A percentile compares a stretch with the other conserved stretches of the same genome.
These are phyloP conservation scores for Lichtheimia hyalospora DNA, from an alignment of 371 early-diverging fungal genomes.

Conservation along the genomic window DNA sequence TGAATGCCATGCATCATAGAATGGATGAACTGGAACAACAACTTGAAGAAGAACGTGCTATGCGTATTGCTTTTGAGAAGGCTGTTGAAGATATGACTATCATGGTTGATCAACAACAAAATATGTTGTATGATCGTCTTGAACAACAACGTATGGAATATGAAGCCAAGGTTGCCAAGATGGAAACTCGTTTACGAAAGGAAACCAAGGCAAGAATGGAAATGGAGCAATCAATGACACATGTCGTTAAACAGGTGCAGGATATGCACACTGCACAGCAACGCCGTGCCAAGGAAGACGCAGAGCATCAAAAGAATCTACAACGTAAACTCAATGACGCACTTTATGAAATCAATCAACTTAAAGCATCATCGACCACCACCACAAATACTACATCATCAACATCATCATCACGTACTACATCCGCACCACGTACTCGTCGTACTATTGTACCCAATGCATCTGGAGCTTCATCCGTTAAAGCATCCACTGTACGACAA, in stretches of 20 bases:
- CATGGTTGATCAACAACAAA: slow-evolving; percentile 43
- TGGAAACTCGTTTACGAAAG: slow-evolving; percentile 29
- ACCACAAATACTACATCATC: not conserved
- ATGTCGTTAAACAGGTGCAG: slow-evolving; percentile 36
- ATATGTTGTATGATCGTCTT: slow-evolving; percentile 35
- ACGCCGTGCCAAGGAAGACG: slow-evolving; percentile 21
- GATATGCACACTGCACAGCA: slow-evolving; percentile 30
- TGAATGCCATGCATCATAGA: slow-evolving; percentile 22
- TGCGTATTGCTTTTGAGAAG: slow-evolving; percentile 46
- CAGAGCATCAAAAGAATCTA: slow-evolving; percentile 14
- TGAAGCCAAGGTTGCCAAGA: slow-evolving; percentile 32
- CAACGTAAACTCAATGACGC: slow-evolving; percentile 23
- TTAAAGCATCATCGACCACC: slow-evolving; percentile 8
- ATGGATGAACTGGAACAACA: slow-evolving; percentile 24
- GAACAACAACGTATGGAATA: slow-evolving; percentile 43
- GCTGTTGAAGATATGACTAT: slow-evolving; percentile 49
- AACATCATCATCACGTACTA: slow-evolving; percentile 1
- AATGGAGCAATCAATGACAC: slow-evolving; percentile 33
- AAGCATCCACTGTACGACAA: too few species aligned
- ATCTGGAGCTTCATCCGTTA: too few species aligned
- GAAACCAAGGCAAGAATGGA: slow-evolving; percentile 31
- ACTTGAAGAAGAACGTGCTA: slow-evolving; percentile 36
- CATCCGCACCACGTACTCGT: slow-evolving; percentile 5
- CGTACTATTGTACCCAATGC: too few species aligned
- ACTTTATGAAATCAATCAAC: slow-evolving; percentile 17